phyloP scores from a whole-genome alignment of 257 asterid genomes.

The Solanum rostratum region DNA sequence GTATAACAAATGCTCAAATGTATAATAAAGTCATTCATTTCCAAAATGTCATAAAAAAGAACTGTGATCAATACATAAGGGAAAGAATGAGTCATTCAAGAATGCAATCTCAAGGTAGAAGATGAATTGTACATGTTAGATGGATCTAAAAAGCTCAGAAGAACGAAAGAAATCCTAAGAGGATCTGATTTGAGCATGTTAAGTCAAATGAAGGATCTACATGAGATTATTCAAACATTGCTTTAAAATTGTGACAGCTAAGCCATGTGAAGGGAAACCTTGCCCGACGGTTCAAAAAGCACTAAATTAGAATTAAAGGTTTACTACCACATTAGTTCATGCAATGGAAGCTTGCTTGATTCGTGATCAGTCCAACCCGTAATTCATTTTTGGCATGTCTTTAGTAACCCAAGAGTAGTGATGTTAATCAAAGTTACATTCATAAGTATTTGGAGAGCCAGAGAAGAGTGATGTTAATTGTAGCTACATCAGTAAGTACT shows the following conservation, averaged over 20 bases:
- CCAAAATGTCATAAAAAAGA: background rate
- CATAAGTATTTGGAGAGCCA: background rate
- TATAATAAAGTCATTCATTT: background rate
- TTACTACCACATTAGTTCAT: background rate
- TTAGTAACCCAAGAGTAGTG: background rate
- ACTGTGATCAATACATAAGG: background rate
- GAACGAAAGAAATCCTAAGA: background rate
- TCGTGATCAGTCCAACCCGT: background rate
- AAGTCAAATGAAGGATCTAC: background rate
- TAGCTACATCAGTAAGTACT: background rate
- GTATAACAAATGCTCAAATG: background rate
- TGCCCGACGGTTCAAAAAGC: background rate
- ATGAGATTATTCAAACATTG: background rate
- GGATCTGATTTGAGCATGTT: background rate
- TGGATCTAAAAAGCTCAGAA: background rate
- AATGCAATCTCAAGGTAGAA: background rate
- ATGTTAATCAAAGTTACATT: background rate
- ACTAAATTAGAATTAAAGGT: background rate
- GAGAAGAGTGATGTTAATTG: background rate
- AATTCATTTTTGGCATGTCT: background rate
- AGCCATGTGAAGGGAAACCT: background rate
- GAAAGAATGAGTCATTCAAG: background rate
- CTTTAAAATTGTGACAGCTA: background rate
- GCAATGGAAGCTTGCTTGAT: background rate
- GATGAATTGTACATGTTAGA: background rate